These are phyloP conservation scores for Fraxinus latifolia DNA, from an alignment of 305 asterid genomes.

Conservation along the genomic window DNA sequence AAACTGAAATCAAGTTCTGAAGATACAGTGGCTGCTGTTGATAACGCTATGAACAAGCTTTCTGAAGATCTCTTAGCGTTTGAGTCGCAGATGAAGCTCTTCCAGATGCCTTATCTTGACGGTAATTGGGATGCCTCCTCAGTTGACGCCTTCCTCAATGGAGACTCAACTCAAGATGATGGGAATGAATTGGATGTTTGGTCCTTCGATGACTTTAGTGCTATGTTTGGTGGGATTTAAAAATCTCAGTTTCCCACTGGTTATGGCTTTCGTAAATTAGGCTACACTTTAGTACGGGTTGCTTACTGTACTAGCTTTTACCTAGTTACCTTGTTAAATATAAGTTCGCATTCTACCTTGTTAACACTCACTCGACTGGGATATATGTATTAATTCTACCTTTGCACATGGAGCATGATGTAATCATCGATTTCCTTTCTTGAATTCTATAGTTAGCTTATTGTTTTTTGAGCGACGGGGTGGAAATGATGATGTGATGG, in stretches of 20 bases:
- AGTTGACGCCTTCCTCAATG: slow-evolving; percentile 62
- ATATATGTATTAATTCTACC: not conserved
- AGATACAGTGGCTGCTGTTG: not conserved
- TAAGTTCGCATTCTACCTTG: not conserved
- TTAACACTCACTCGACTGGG: not conserved
- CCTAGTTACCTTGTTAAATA: not conserved
- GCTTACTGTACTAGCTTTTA: not conserved
- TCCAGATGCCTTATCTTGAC: slow-evolving; percentile 50
- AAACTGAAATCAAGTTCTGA: not conserved
- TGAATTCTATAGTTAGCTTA: not conserved
- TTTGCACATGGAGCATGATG: not conserved
- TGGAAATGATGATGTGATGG: not conserved
- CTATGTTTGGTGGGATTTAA: slow-evolving; percentile 54
- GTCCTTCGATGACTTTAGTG: slow-evolving; percentile 63
- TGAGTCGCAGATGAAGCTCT: slow-evolving; percentile 53
- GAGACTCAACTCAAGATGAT: slow-evolving; percentile 52
- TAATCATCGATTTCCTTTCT: not conserved
- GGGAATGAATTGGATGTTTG: slow-evolving; percentile 67
- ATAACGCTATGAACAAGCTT: slow-evolving; percentile 16
- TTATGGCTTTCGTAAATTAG: not conserved
- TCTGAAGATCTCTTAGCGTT: slow-evolving; percentile 46
- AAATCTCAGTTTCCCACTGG: slow-evolving; percentile 15
- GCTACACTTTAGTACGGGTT: not conserved
- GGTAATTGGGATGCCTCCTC: slow-evolving; percentile 66
- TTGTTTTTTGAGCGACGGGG: not conserved